Conservation (phyloP, 148 eudicot genomes). For the Chenopodium berlandieri region DNA sequence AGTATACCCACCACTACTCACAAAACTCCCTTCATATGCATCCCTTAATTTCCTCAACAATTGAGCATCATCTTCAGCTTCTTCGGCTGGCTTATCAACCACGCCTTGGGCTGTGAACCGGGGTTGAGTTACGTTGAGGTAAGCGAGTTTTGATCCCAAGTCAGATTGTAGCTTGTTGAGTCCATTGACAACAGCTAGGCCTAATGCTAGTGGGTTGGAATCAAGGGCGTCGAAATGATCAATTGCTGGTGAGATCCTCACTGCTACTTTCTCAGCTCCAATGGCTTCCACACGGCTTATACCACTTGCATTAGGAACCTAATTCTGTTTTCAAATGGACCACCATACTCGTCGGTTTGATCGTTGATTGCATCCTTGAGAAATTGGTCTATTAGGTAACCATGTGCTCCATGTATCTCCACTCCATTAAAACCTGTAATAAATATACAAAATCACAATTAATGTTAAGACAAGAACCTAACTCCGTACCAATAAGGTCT, state of each 20-base stretch:
- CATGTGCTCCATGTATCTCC: conserved; percentile 86
- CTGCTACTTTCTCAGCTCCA: conserved; percentile 53
- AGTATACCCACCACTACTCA: conserved; percentile 72
- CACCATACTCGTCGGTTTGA: conserved; percentile 74
- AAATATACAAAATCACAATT: neutral
- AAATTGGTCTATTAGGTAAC: conserved; percentile 87
- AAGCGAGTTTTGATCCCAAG: conserved; percentile 41
- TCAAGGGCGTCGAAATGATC: conserved; percentile 75
- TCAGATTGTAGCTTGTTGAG: conserved; percentile 57
- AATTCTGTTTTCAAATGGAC: conserved; percentile 66
- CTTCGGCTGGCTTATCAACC: conserved; percentile 23
- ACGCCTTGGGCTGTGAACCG: conserved; percentile 56
- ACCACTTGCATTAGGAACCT: conserved; percentile 59
- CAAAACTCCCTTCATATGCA: conserved; percentile 58
- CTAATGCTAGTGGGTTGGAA: conserved; percentile 64
- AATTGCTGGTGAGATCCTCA: conserved; percentile 79
- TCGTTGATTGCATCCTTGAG: conserved; percentile 78
- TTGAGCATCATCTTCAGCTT: conserved; percentile 51
- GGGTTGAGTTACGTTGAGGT: conserved; percentile 77
- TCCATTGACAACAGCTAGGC: conserved; percentile 54
- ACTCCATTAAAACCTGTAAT: conserved; percentile 78
- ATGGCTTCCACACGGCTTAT: conserved; percentile 51
- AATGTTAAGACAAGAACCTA: too few species aligned
- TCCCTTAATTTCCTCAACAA: conserved; percentile 48
- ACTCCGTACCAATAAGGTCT: too few species aligned